A percentile compares a stretch with the other conserved stretches of the same genome.
phyloP scores from a whole-genome alignment of 176 grass and related monocot species.

The Metroxylon sagu region DNA sequence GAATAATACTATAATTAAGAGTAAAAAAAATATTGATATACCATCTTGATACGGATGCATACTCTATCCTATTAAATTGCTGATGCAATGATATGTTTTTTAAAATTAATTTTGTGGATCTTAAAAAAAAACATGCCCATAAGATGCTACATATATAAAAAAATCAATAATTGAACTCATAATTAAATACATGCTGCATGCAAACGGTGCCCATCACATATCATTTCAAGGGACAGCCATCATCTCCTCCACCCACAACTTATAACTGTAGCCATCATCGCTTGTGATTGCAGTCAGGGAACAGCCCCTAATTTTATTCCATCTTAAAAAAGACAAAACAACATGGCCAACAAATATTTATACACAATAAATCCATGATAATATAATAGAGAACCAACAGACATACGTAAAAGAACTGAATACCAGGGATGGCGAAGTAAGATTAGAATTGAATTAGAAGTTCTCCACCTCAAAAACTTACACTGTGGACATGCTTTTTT shows the following conservation, averaged over 20 bases:
- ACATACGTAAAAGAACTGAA: too few species aligned
- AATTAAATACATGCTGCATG: neutral
- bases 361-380: neutral
- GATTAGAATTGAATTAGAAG: too few species aligned
- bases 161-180: neutral
- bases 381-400: too few species aligned
- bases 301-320: too few species aligned
- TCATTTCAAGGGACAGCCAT: neutral
- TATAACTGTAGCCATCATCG: constrained; percentile 3
- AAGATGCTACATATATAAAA: neutral
- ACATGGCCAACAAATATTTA: neutral
- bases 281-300: neutral
- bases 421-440: too few species aligned
- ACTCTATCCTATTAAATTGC: too few species aligned
- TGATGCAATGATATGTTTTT: neutral
- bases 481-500: too few species aligned
- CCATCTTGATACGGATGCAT: too few species aligned
- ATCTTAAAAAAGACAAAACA: constrained; percentile 1
- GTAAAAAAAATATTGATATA: too few species aligned
- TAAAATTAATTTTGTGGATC: neutral
- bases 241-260: neutral
- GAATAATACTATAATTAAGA: too few species aligned
- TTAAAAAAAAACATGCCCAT: neutral
- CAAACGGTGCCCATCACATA: neutral
- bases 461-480: too few species aligned